A percentile compares a stretch with the other conserved stretches of the same genome.
Evolutionary conservation across 768 basidiomycete genomes (phyloP).

Genomic region (Paxillus rubicundulus): DNA sequence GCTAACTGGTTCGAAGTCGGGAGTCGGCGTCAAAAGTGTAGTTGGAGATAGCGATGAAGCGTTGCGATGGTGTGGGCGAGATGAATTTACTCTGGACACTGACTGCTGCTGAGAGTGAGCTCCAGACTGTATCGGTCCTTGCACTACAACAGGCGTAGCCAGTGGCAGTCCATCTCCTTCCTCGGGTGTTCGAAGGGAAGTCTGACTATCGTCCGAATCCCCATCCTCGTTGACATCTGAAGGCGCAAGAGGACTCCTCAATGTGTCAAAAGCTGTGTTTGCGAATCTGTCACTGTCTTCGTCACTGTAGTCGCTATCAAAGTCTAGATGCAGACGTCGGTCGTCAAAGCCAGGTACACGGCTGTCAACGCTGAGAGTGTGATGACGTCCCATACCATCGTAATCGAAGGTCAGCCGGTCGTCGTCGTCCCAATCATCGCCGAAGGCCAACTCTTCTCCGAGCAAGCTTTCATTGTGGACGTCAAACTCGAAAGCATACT

Average conservation of each 20-base stretch:
- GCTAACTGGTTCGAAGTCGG: neutral
- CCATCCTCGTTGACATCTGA: slow-evolving; percentile 29
- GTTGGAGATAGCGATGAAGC: slow-evolving; percentile 5
- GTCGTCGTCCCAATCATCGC: slow-evolving; percentile 23
- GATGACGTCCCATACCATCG: neutral
- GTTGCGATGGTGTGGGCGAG: slow-evolving; percentile 26
- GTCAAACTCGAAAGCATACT: slow-evolving; percentile 24
- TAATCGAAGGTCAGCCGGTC: slow-evolving; percentile 22
- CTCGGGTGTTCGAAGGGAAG: slow-evolving; percentile 26
- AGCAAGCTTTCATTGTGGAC: slow-evolving; percentile 26
- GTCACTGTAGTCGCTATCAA: slow-evolving; percentile 5
- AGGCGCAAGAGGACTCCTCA: slow-evolving; percentile 17
- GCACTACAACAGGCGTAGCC: neutral
- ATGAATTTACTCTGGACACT: slow-evolving; percentile 22
- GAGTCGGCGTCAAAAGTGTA: neutral
- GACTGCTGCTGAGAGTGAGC: neutral
- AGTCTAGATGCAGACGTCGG: slow-evolving; percentile 9
- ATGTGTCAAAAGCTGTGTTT: slow-evolving; percentile 20
- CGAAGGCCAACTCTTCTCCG: slow-evolving; percentile 20
- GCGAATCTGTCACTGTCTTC: slow-evolving; percentile 6
- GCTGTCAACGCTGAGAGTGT: neutral
- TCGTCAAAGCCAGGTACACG: slow-evolving; percentile 1
- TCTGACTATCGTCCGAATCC: slow-evolving; percentile 27
- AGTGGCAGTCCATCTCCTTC: slow-evolving; percentile 20
- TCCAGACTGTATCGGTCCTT: neutral